phyloP scores from a whole-genome alignment of 2,329 filamentous ascomycete species.

The Capronia coronata region DNA sequence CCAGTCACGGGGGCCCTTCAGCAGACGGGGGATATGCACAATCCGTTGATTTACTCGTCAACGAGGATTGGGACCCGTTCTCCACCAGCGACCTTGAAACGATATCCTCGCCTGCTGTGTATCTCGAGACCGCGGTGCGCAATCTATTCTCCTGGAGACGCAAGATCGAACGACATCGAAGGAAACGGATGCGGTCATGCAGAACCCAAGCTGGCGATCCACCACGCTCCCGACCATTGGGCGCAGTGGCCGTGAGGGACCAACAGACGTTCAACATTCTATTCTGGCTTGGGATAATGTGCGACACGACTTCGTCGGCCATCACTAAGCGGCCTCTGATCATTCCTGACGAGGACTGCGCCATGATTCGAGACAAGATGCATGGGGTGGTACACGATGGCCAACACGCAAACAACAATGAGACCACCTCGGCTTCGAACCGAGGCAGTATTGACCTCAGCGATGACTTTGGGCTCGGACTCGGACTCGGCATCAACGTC shows the following conservation, averaged over 20 bases:
- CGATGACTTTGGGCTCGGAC: background rate
- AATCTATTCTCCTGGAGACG: constrained; percentile 21
- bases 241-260: constrained; percentile 30
- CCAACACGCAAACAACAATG: too few species aligned
- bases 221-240: background rate
- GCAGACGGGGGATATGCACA: too few species aligned
- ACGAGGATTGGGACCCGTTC: constrained; percentile 10
- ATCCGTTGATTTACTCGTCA: too few species aligned
- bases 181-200: constrained; percentile 5
- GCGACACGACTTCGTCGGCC: constrained; percentile 52
- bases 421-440: too few species aligned
- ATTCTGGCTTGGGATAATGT: constrained; percentile 56
- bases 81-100: constrained; percentile 13
- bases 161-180: constrained; percentile 14
- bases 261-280: constrained; percentile 48
- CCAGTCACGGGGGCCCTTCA: too few species aligned
- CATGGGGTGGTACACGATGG: background rate
- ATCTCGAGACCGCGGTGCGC: constrained; percentile 21
- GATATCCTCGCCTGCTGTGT: constrained; percentile 15
- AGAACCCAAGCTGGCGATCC: background rate
- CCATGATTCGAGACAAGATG: constrained; percentile 30
- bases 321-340: constrained; percentile 46
- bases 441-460: too few species aligned
- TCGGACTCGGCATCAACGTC: too few species aligned
- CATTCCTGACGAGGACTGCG: constrained; percentile 44